These are phyloP conservation scores for Raphanus hybrid DNA, from an alignment of 441 rosid species.

Conservation along the genomic window DNA sequence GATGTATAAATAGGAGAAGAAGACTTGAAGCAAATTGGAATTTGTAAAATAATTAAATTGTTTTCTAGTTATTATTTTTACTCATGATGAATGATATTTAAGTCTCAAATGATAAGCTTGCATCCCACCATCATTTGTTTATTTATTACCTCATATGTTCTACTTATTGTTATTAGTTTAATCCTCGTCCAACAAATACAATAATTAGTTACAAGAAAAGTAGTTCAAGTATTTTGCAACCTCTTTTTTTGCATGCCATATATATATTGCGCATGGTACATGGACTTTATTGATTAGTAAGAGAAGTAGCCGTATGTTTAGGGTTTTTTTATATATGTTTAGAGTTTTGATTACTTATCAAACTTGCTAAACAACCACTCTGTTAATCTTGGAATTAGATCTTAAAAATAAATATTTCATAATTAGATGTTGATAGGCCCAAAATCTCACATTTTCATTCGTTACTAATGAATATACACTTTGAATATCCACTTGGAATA, in stretches of 20 bases:
- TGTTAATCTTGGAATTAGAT: too few relatives aligned
- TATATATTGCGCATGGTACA: neutral
- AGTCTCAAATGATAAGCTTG: slow-evolving; percentile 55
- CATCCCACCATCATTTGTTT: slow-evolving; percentile 34
- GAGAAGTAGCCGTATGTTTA: neutral
- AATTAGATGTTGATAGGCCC: too few relatives aligned
- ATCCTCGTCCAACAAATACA: slow-evolving; percentile 36
- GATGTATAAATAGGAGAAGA: slow-evolving; percentile 42
- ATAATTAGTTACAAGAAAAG: slow-evolving; percentile 31
- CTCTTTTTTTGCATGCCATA: slow-evolving; percentile 21
- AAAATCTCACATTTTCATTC: too few relatives aligned
- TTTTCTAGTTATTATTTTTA: neutral
- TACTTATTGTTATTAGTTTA: slow-evolving; percentile 31
- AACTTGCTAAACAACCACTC: too few relatives aligned
- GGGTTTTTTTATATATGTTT: neutral
- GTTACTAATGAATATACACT: too few relatives aligned
- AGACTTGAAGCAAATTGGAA: slow-evolving; percentile 42
- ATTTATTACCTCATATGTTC: slow-evolving; percentile 12
- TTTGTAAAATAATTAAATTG: neutral
- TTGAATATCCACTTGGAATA: too few relatives aligned
- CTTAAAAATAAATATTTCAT: too few relatives aligned
- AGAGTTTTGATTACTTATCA: too few relatives aligned
- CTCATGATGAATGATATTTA: slow-evolving; percentile 19
- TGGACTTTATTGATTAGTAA: neutral
- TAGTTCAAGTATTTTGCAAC: slow-evolving; percentile 29